phyloP scores from a whole-genome alignment of 345 rosid species.

The Citrus medica region DNA sequence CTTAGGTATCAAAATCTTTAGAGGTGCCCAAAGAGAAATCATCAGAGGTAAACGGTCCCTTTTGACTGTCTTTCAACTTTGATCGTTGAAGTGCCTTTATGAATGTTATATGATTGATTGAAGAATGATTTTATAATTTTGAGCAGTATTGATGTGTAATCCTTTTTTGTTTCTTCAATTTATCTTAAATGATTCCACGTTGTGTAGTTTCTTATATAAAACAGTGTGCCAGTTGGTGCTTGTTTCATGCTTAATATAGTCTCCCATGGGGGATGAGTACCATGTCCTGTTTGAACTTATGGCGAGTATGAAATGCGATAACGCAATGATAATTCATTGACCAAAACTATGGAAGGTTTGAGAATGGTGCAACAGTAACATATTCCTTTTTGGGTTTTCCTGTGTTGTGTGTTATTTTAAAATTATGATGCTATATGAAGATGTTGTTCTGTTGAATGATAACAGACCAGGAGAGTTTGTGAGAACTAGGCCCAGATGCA shows the following conservation, averaged over 20 bases:
- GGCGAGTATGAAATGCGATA: neutral
- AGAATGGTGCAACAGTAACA: neutral
- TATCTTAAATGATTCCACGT: neutral
- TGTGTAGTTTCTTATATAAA: neutral
- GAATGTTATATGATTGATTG: neutral
- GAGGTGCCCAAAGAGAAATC: slow-evolving; percentile 57
- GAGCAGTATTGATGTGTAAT: neutral
- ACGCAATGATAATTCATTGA: neutral
- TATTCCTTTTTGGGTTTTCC: neutral
- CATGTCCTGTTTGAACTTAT: neutral
- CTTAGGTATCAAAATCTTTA: slow-evolving; percentile 57
- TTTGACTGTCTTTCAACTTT: slow-evolving; percentile 3
- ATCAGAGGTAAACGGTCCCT: slow-evolving; percentile 42
- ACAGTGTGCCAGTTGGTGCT: neutral
- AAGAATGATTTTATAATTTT: neutral
- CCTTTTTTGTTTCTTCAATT: neutral
- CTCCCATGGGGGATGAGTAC: neutral
- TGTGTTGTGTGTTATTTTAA: neutral
- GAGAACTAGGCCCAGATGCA: neutral
- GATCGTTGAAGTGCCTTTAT: neutral
- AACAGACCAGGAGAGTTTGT: neutral
- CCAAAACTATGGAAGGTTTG: neutral
- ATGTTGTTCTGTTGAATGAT: neutral
- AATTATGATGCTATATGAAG: neutral
- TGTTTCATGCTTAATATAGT: neutral